These are phyloP conservation scores for Gnetum montanum DNA, from an alignment of 75 land plant species.

Conservation along the genomic window DNA sequence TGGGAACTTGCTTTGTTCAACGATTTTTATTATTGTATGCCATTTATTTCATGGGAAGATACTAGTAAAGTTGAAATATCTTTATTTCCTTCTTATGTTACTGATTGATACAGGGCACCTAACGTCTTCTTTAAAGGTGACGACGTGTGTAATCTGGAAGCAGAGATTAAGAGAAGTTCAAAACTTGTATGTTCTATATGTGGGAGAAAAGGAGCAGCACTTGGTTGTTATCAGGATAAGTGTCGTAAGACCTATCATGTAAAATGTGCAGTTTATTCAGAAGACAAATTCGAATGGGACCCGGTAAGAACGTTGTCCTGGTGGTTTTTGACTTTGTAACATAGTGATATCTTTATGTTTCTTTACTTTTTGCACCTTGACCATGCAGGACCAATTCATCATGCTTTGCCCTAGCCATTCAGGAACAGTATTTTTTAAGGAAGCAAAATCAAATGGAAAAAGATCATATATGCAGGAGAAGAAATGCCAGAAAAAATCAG, in stretches of 20 bases:
- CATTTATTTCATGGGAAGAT: background rate
- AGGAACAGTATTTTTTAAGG: slow-evolving; percentile 29
- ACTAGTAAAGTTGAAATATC: background rate
- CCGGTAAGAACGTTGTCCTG: slow-evolving; percentile 39
- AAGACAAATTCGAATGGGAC: slow-evolving; percentile 62
- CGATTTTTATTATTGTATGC: background rate
- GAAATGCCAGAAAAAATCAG: background rate
- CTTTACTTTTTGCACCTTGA: background rate
- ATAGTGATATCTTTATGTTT: background rate
- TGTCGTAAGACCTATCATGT: slow-evolving; percentile 72
- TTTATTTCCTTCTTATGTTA: background rate
- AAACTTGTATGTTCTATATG: slow-evolving; percentile 68
- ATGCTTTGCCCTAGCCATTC: slow-evolving; percentile 69
- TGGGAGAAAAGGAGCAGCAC: slow-evolving; percentile 79
- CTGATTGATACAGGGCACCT: slow-evolving; percentile 61
- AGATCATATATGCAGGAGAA: background rate
- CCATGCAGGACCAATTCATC: slow-evolving; percentile 61
- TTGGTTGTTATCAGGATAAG: slow-evolving; percentile 63
- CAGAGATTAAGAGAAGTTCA: slow-evolving; percentile 55
- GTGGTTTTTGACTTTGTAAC: background rate
- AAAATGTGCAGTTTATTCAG: slow-evolving; percentile 65
- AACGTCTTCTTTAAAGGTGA: slow-evolving; percentile 59
- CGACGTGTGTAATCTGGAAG: slow-evolving; percentile 41
- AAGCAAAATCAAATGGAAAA: slow-evolving; percentile 13
- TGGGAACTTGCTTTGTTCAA: background rate